A percentile compares a stretch with the other conserved stretches of the same genome.
phyloP scores from a whole-genome alignment of 805 yeast genomes.

The Maudiozyma barnettii region DNA sequence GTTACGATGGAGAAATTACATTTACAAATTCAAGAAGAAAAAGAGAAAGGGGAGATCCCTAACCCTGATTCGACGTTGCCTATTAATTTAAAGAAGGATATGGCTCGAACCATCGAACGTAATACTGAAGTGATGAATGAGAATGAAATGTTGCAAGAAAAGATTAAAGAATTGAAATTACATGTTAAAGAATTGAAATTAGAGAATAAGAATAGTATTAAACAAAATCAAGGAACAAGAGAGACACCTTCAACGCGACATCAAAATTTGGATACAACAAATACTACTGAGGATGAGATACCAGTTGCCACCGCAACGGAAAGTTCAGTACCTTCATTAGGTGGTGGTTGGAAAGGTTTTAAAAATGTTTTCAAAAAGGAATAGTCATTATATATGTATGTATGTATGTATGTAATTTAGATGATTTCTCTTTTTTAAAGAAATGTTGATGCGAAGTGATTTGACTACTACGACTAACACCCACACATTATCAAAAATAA shows the following conservation, averaged over 20 bases:
- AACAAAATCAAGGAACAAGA: too few relatives aligned
- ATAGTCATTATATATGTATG: conserved; percentile 4
- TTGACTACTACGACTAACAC: too few relatives aligned
- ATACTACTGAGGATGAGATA: not conserved
- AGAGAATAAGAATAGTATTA: conserved; percentile 12
- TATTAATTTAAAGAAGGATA: conserved; percentile 39
- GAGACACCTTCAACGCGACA: conserved; percentile 1
- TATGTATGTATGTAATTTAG: not conserved
- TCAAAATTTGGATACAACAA: not conserved
- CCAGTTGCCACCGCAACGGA: not conserved
- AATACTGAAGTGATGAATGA: conserved; percentile 59
- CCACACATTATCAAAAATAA: too few relatives aligned
- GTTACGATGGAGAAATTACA: conserved; percentile 40
- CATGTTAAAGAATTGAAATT: conserved; percentile 32
- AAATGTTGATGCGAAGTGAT: too few relatives aligned
- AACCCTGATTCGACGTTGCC: conserved; percentile 32
- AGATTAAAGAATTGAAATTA: conserved; percentile 35
- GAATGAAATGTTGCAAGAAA: conserved; percentile 49
- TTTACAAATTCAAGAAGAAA: conserved; percentile 30
- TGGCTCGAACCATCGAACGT: conserved; percentile 50
- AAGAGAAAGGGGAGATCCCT: conserved; percentile 20
- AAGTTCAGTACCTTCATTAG: conserved; percentile 3
- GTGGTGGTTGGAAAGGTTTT: conserved; percentile 21
- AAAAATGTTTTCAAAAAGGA: conserved; percentile 18
- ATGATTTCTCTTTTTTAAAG: too few relatives aligned